Base-by-base conservation (phyloP, 2,329 filamentous ascomycete genomes). In the Microascus cirrosus region DNA sequence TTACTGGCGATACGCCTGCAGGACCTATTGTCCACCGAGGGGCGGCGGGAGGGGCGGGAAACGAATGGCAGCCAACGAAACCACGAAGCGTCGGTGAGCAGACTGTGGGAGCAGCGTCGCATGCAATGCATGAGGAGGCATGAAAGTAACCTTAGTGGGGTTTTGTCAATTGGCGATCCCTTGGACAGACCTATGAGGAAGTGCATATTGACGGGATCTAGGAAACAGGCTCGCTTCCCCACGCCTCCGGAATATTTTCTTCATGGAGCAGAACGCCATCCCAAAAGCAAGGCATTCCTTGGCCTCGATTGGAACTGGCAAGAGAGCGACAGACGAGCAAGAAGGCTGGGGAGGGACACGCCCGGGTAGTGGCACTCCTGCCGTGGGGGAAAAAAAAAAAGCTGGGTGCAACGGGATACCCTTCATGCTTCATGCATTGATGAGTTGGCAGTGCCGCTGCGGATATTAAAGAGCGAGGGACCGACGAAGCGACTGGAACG, bases 371-470 rank as follows among this genome's bases (percentile, higher is more conserved):
- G 39, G n/a, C 13, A 45, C 39, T 2, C 39, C 36, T 3, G 12
- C 18, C 39, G 39, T 45, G 10, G 39, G 13, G 13, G 5, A 45
- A 18, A 8, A 3, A 18, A 7, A 45, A 45, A 45, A 45, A n/a
- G 39, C n/a, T 18, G n/a, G n/a, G 15, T n/a, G 39, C 15, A n/a
- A 45, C 15, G 39, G 18, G 13, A 18, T 12, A 4, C 10, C 12
- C 12, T 50, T 50, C 22, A 20, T 20, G 45, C 45, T 45, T 58
- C 56, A 58, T 58, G 57, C 57, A 58, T 25, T 58, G 57, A 58
- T 58, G 57, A 58, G 57, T 66, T 65, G 62, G 62, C 61, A 64
- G 62, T 65, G 63, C 61, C 64, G 52, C 57, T 64, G 62, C 63
- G 63, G 62, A 65, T 62, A 63, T 65, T 64, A 58, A 58, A 32